A percentile compares a stretch with the other conserved stretches of the same genome.
phyloP scores from a whole-genome alignment of 1,284 basidiomycete species.

The Xanthoconium separans region DNA sequence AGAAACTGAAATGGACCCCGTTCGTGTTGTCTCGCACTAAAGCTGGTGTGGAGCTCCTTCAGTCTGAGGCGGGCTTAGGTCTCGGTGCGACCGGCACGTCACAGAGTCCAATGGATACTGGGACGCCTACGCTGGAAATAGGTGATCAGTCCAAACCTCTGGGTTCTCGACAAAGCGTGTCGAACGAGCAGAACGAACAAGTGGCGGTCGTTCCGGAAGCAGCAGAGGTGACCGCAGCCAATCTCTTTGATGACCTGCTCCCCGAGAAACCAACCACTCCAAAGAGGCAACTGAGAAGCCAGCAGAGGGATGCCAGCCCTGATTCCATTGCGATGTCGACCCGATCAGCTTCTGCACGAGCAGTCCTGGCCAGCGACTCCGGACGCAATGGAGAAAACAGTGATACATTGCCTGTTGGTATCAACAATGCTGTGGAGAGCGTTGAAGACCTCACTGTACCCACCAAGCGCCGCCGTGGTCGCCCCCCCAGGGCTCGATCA shows the following conservation, averaged over 20 bases:
- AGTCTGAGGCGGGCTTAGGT: constrained; percentile 24
- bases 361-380: constrained; percentile 9
- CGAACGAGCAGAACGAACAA: constrained; percentile 21
- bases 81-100: constrained; percentile 24
- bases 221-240: constrained; percentile 26
- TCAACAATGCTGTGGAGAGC: constrained; percentile 1
- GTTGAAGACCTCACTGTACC: constrained; percentile 9
- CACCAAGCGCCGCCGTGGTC: constrained; percentile 32
- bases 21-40: constrained; percentile 72
- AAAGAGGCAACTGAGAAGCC: constrained; percentile 16
- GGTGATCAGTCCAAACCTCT: constrained; percentile 19
- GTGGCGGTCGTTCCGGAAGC: constrained; percentile 1
- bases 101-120: constrained; percentile 23
- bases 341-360: constrained; percentile 20
- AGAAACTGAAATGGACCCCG: constrained; percentile 93
- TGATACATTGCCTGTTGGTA: constrained; percentile 7
- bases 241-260: constrained; percentile 34
- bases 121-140: constrained; percentile 24
- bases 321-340: constrained; percentile 18
- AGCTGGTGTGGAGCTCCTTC: constrained; percentile 41
- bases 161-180: constrained; percentile 11
- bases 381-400: constrained; percentile 5
- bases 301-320: constrained; percentile 12
- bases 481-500: constrained; percentile 13
- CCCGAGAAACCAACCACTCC: constrained; percentile 16